Conservation (phyloP, 805 yeast species). For the Ogataea saltuana region DNA sequence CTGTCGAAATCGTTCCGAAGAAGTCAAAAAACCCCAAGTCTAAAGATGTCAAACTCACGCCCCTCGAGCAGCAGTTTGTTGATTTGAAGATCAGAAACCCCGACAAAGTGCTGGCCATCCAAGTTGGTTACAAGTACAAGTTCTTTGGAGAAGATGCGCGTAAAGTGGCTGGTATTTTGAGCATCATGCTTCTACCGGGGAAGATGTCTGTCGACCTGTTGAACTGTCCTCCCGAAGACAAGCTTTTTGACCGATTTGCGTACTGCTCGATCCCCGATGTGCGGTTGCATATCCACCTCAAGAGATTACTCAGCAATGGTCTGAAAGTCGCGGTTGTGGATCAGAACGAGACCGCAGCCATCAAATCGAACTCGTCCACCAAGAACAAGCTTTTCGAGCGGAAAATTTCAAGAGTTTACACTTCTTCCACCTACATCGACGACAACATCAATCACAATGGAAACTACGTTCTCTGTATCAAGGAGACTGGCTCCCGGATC, state of each 20-base stretch:
- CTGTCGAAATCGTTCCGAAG: conserved; percentile 8
- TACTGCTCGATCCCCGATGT: conserved; percentile 84
- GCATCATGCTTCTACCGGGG: conserved; percentile 75
- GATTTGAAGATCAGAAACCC: conserved; percentile 58
- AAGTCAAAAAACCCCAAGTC: conserved; percentile 10
- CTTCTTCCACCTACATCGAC: conserved; percentile 82
- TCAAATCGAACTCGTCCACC: conserved; percentile 55
- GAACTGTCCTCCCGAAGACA: conserved; percentile 41
- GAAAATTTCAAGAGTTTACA: conserved; percentile 67
- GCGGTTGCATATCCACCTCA: conserved; percentile 72
- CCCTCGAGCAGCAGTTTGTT: conserved; percentile 76
- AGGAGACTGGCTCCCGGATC: conserved; percentile 34
- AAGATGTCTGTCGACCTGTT: conserved; percentile 53
- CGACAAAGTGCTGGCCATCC: conserved; percentile 76
- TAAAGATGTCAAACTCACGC: conserved; percentile 52
- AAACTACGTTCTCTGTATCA: conserved; percentile 46
- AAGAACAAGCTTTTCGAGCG: conserved; percentile 65
- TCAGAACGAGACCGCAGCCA: conserved; percentile 78
- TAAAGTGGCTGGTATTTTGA: conserved; percentile 61
- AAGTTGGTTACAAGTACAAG: conserved; percentile 91
- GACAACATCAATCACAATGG: conserved; percentile 20
- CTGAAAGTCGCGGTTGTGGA: conserved; percentile 83
- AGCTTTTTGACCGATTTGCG: conserved; percentile 60
- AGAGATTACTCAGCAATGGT: conserved; percentile 69
- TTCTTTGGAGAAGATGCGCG: conserved; percentile 85